Evolutionary conservation across 805 yeast species (phyloP).

Genomic region (Metschnikowia picachoensis): DNA sequence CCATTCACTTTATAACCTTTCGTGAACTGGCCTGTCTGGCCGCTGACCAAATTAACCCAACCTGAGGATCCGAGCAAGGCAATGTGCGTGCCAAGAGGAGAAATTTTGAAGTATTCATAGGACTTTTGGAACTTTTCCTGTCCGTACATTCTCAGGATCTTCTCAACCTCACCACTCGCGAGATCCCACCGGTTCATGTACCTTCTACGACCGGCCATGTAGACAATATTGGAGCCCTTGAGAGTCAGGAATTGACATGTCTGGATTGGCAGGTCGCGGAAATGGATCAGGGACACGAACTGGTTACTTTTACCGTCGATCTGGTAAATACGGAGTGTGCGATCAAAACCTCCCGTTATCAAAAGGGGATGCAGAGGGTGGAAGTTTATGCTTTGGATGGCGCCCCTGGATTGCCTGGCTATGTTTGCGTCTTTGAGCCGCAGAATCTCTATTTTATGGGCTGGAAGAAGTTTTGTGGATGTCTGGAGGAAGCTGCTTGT

Average conservation of each 20-base stretch:
- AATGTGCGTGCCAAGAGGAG: constrained; percentile 67
- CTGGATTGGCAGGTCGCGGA: constrained; percentile 76
- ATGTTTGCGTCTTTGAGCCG: constrained; percentile 85
- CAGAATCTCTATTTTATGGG: constrained; percentile 67
- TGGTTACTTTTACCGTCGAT: constrained; percentile 83
- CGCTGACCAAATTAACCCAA: constrained; percentile 80
- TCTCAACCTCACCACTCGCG: constrained; percentile 65
- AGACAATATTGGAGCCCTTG: constrained; percentile 47
- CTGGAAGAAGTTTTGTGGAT: constrained; percentile 57
- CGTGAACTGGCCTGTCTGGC: constrained; percentile 80
- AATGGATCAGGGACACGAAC: constrained; percentile 75
- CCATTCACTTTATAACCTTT: constrained; percentile 90
- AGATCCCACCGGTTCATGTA: constrained; percentile 93
- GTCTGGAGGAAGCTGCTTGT: constrained; percentile 39
- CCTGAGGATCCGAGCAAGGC: constrained; percentile 85
- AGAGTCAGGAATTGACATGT: constrained; percentile 59
- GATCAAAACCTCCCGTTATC: constrained; percentile 89
- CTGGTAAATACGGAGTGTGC: constrained; percentile 81
- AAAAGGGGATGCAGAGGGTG: constrained; percentile 81
- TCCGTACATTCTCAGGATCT: constrained; percentile 86
- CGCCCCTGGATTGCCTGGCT: constrained; percentile 64
- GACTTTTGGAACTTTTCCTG: constrained; percentile 81
- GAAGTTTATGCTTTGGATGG: constrained; percentile 81
- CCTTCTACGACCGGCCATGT: constrained; percentile 87
- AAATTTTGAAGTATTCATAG: constrained; percentile 79